Percentiles rank a stretch among this genome's conserved stretches.
These are phyloP conservation scores for Kodamaea kakaduensis DNA, from an alignment of 805 yeast species.

Conservation along the genomic window DNA sequence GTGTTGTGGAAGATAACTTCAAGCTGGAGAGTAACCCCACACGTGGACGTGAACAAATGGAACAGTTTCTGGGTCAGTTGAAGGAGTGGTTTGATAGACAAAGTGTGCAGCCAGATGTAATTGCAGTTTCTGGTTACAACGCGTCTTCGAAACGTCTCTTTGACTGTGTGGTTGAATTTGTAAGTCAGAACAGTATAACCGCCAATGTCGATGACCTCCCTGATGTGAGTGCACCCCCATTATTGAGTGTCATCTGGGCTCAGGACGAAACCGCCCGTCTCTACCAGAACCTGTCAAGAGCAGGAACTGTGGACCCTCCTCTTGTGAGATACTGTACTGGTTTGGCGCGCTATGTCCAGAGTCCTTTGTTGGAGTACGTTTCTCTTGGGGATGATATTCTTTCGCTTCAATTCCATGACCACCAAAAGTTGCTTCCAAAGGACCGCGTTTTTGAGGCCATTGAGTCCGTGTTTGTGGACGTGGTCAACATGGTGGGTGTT, in stretches of 20 bases:
- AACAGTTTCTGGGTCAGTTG: conserved; percentile 57
- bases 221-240: conserved; percentile 44
- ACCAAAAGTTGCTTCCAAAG: conserved; percentile 66
- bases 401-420: conserved; percentile 63
- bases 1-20: conserved; percentile 69
- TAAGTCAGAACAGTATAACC: conserved; percentile 51
- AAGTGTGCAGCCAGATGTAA: conserved; percentile 67
- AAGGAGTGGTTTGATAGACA: conserved; percentile 60
- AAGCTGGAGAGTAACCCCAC: conserved; percentile 74
- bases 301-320: conserved; percentile 71
- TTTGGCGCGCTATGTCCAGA: conserved; percentile 86
- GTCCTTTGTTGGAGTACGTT: conserved; percentile 88
- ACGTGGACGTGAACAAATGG: conserved; percentile 41
- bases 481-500: conserved; percentile 86
- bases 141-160: conserved; percentile 63
- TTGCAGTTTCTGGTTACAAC: conserved; percentile 85
- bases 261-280: conserved; percentile 91
- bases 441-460: conserved; percentile 63
- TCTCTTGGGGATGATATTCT: conserved; percentile 71
- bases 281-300: conserved; percentile 75
- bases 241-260: conserved; percentile 71
- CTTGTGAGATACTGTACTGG: conserved; percentile 82
- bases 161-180: conserved; percentile 51
- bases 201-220: conserved; percentile 47
- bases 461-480: conserved; percentile 83